phyloP scores from a whole-genome alignment of 805 yeast species.

The Dipodascus geniculatus region DNA sequence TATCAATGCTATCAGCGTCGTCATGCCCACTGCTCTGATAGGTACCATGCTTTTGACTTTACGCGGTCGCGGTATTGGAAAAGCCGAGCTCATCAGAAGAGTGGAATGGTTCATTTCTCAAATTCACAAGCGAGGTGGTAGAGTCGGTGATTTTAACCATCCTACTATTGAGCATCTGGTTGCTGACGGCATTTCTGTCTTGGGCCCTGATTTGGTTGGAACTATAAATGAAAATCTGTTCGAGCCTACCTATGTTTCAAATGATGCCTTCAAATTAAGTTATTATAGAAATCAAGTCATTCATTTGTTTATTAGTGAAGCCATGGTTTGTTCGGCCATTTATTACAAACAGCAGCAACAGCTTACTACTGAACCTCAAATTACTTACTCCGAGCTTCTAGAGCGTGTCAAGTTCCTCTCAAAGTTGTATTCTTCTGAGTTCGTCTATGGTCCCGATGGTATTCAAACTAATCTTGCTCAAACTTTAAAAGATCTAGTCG shows the following conservation, averaged over 20 bases:
- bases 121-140: constrained; percentile 28
- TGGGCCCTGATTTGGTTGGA: constrained; percentile 28
- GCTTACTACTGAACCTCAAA: constrained; percentile 12
- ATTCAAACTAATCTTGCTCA: constrained; percentile 23
- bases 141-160: constrained; percentile 26
- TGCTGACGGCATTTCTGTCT: constrained; percentile 28
- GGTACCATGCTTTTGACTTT: constrained; percentile 35
- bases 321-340: constrained; percentile 34
- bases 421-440: constrained; percentile 27
- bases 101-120: constrained; percentile 27
- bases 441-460: constrained; percentile 29
- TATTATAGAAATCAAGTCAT: constrained; percentile 48
- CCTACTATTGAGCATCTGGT: constrained; percentile 20
- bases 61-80: constrained; percentile 29
- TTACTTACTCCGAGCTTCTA: constrained; percentile 18
- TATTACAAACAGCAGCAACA: constrained; percentile 23
- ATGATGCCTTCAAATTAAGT: constrained; percentile 42
- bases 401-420: constrained; percentile 26
- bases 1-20: constrained; percentile 36
- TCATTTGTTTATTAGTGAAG: constrained; percentile 41
- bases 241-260: constrained; percentile 30
- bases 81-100: constrained; percentile 23
- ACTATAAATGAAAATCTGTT: constrained; percentile 23
- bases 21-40: constrained; percentile 43
- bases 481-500: constrained; percentile 21